Evolutionary conservation across 2,329 filamentous ascomycete species (phyloP).

Genomic region (Rachicladosporium sp.): DNA sequence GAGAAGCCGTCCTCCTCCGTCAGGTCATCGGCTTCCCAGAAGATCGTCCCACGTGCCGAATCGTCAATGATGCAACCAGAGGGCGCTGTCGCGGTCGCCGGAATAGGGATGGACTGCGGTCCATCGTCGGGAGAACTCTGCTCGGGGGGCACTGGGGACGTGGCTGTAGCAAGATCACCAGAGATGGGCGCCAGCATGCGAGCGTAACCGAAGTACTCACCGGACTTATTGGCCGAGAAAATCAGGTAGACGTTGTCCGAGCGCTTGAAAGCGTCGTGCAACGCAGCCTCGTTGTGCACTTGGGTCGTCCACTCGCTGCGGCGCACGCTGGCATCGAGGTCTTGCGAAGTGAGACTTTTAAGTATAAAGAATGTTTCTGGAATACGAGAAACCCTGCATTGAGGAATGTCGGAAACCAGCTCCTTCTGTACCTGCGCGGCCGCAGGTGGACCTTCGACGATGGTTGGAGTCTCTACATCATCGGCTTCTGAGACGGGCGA

Average conservation of each 20-base stretch:
- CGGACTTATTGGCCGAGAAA: conserved; percentile 95
- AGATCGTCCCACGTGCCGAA: conserved; percentile 85
- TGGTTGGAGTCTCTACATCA: conserved; percentile 1
- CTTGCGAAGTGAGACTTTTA: conserved; percentile 84
- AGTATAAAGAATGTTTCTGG: conserved; percentile 80
- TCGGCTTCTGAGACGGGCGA: too few relatives aligned
- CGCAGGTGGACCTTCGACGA: conserved; percentile 2
- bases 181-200: conserved; percentile 78
- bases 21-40: conserved; percentile 69
- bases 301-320: conserved; percentile 92
- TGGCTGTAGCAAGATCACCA: conserved; percentile 26
- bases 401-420: too few relatives aligned
- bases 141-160: not conserved
- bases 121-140: conserved; percentile 5
- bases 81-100: conserved; percentile 64
- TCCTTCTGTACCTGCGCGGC: too few relatives aligned
- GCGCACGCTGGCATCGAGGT: conserved; percentile 71
- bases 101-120: conserved; percentile 67
- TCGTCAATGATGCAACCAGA: conserved; percentile 85
- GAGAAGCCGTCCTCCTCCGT: conserved; percentile 36
- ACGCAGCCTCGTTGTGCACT: conserved; percentile 72
- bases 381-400: conserved; percentile 13
- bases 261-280: conserved; percentile 73
- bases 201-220: conserved; percentile 92
- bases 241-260: conserved; percentile 80